These are phyloP conservation scores for Canavalia ensiformis DNA, from an alignment of 306 rosid species.

Conservation along the genomic window DNA sequence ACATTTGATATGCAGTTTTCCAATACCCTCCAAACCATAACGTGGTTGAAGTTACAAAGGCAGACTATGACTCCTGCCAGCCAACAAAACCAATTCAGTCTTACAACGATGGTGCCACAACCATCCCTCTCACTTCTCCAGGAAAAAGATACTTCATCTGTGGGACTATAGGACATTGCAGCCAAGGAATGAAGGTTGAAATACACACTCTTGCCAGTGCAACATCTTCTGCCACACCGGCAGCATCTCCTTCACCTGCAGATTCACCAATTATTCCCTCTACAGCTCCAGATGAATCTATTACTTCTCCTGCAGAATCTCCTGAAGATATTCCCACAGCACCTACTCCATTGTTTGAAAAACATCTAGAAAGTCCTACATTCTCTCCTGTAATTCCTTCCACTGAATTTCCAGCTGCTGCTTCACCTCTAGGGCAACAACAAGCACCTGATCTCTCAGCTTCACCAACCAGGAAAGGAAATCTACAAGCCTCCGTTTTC, in stretches of 20 bases:
- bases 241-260: conserved; percentile 55
- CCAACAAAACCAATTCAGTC: conserved; percentile 63
- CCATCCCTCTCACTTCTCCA: conserved; percentile 66
- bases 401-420: conserved; percentile 50
- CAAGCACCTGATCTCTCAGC: conserved; percentile 54
- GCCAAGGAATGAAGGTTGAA: conserved; percentile 79
- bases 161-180: conserved; percentile 77
- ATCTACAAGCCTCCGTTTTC: conserved; percentile 47
- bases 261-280: conserved; percentile 51
- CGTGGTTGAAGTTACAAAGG: conserved; percentile 77
- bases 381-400: conserved; percentile 61
- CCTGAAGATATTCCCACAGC: conserved; percentile 41
- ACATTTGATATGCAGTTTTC: conserved; percentile 67
- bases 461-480: conserved; percentile 50
- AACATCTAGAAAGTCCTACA: conserved; percentile 47
- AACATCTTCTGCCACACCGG: conserved; percentile 54
- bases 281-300: conserved; percentile 51
- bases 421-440: conserved; percentile 49
- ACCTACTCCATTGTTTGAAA: conserved; percentile 48
- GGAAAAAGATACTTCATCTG: conserved; percentile 92
- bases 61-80: conserved; percentile 76
- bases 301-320: conserved; percentile 49
- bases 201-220: conserved; percentile 70
- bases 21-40: conserved; percentile 72
- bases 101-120: conserved; percentile 69